Percentiles rank a stretch among this genome's conserved stretches.
Evolutionary conservation across 2,329 filamentous ascomycete genomes (phyloP).

Genomic region (Paracorniculantispora psalliotae): DNA sequence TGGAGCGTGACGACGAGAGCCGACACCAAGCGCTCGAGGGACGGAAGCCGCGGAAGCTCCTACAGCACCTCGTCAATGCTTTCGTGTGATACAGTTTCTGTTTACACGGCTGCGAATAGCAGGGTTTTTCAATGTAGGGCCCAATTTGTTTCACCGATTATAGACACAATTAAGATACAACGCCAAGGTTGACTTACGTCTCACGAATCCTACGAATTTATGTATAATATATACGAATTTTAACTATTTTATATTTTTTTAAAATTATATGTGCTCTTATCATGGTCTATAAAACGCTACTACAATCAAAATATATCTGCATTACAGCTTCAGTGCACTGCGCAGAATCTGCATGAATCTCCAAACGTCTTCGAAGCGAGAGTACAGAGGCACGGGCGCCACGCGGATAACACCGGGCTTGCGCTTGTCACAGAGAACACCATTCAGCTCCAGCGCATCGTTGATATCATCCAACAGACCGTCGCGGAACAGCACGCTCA

Average conservation of each 20-base stretch:
- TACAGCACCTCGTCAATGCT: no score
- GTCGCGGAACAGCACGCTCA: conserved; percentile 65
- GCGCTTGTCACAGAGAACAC: conserved; percentile 75
- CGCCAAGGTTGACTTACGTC: no score
- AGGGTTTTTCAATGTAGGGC: no score
- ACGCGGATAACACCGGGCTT: conserved; percentile 82
- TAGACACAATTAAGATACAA: no score
- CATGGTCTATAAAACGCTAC: no score
- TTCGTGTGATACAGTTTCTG: no score
- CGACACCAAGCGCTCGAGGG: not conserved
- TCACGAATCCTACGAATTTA: not conserved
- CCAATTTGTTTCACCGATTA: no score
- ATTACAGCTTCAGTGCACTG: conserved; percentile 25
- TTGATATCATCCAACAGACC: conserved; percentile 68
- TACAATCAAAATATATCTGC: not conserved
- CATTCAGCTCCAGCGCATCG: conserved; percentile 57
- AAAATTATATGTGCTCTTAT: no score
- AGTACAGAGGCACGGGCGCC: conserved; percentile 80
- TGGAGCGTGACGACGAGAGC: not conserved
- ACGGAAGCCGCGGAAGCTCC: no score
- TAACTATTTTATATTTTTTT: not conserved
- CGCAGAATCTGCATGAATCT: conserved; percentile 40
- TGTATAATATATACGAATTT: not conserved
- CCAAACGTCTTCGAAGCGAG: conserved; percentile 68
- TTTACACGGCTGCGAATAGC: no score